phyloP scores from a whole-genome alignment of 768 basidiomycete genomes.

The Lentinula lateritia region DNA sequence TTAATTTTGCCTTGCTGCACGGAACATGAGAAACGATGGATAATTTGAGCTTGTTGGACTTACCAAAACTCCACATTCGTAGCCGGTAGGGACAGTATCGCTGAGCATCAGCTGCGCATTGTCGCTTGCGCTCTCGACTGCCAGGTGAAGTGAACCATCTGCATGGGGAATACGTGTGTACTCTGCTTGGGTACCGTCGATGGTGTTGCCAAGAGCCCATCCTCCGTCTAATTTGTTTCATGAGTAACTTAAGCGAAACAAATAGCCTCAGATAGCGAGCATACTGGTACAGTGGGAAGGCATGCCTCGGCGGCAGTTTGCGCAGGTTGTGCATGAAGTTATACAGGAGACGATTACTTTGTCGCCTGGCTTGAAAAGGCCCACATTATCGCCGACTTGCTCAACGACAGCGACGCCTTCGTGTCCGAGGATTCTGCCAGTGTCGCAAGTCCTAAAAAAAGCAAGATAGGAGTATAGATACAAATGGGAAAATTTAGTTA shows the following conservation, averaged over 20 bases:
- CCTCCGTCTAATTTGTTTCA: slow-evolving; percentile 12
- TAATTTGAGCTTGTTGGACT: background rate
- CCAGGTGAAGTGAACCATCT: slow-evolving; percentile 12
- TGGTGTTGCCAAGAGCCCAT: slow-evolving; percentile 17
- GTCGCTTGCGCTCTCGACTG: slow-evolving; percentile 10
- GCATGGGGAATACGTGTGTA: slow-evolving; percentile 19
- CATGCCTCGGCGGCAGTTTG: slow-evolving; percentile 13
- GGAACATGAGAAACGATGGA: background rate
- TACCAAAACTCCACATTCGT: slow-evolving; percentile 18
- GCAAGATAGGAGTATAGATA: background rate
- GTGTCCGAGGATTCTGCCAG: slow-evolving; percentile 31
- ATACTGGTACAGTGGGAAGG: slow-evolving; percentile 13
- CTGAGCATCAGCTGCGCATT: slow-evolving; percentile 15
- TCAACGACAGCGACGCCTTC: slow-evolving; percentile 31
- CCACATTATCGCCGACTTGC: slow-evolving; percentile 23
- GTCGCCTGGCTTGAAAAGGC: slow-evolving; percentile 26
- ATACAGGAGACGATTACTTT: slow-evolving; percentile 12
- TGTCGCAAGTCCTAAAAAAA: slow-evolving; percentile 4
- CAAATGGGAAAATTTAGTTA: background rate
- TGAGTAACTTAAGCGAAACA: background rate
- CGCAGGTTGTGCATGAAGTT: slow-evolving; percentile 16
- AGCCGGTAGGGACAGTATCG: slow-evolving; percentile 18
- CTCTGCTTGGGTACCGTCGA: slow-evolving; percentile 19
- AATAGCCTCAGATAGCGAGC: background rate
- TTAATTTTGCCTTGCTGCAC: slow-evolving; percentile 14